Evolutionary conservation across 2,329 filamentous ascomycete species (phyloP).

Genomic region (Exserohilum rostratum): DNA sequence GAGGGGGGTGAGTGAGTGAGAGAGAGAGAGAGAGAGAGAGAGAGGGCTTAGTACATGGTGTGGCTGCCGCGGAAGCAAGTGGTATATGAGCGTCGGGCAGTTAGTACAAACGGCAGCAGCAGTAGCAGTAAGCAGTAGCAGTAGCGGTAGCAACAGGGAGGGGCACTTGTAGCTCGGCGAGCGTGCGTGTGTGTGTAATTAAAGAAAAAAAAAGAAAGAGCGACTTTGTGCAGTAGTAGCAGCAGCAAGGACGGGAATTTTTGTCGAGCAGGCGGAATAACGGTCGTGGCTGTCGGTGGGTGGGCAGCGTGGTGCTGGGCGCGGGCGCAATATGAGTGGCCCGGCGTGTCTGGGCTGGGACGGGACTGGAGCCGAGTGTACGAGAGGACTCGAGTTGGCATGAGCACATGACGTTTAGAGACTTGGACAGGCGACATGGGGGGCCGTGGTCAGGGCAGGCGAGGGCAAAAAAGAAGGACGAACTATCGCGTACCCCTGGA

Average conservation of each 20-base stretch:
- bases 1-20: conserved; percentile 6
- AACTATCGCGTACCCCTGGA: conserved; percentile 26
- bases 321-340: conserved; percentile 30
- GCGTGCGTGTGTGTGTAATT: background rate
- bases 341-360: no score
- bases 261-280: no score
- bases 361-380: conserved; percentile 24
- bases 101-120: no score
- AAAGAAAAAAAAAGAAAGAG: no score
- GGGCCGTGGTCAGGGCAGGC: no score
- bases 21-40: conserved; percentile 24
- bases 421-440: conserved; percentile 23
- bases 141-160: no score
- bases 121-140: no score
- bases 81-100: conserved; percentile 10
- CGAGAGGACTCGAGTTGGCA: conserved; percentile 18
- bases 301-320: background rate
- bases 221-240: background rate
- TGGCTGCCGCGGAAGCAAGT: conserved; percentile 19
- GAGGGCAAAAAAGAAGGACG: conserved; percentile 22
- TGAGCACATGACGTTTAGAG: conserved; percentile 46
- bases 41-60: conserved; percentile 31
- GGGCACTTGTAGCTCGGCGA: no score
- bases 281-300: background rate
- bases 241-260: no score